Evolutionary conservation across 2,329 filamentous ascomycete species (phyloP).

Genomic region (Trichoderma arundinaceum): DNA sequence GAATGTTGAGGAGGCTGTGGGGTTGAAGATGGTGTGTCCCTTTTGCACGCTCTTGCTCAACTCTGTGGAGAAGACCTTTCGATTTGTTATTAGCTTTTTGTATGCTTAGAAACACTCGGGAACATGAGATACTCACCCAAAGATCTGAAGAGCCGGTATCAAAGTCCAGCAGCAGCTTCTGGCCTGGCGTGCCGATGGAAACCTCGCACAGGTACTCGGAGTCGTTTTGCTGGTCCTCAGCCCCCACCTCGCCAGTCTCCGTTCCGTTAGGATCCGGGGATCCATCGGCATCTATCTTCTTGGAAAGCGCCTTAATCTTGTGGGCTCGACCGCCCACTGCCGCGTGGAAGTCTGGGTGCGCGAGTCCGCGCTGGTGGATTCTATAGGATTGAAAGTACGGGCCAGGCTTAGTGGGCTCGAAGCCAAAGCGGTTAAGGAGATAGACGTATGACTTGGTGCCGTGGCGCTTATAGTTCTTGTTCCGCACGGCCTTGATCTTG

Average conservation of each 20-base stretch:
- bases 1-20: slow-evolving; percentile 47
- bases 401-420: slow-evolving; percentile 26
- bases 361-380: slow-evolving; percentile 18
- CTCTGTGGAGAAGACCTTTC: slow-evolving; percentile 56
- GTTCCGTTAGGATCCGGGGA: neutral
- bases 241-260: slow-evolving; percentile 12
- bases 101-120: accelerated
- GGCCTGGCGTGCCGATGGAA: slow-evolving; percentile 35
- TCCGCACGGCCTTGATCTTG: slow-evolving; percentile 19
- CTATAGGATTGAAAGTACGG: slow-evolving; percentile 11
- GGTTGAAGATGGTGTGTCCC: slow-evolving; percentile 50
- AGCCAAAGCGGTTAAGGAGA: slow-evolving; percentile 25
- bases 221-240: slow-evolving; percentile 33
- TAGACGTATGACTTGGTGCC: slow-evolving; percentile 28
- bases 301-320: neutral
- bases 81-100: slow-evolving; percentile 35
- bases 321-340: slow-evolving; percentile 2
- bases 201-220: slow-evolving; percentile 33
- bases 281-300: neutral
- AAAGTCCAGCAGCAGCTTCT: slow-evolving; percentile 35
- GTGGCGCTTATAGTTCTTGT: slow-evolving; percentile 28
- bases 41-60: slow-evolving; percentile 45
- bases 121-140: slow-evolving; percentile 36
- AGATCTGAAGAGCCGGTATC: slow-evolving; percentile 41
- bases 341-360: slow-evolving; percentile 11